Evolutionary conservation across 176 grass and related monocot species (phyloP).

Genomic region (Cenchrus americanus): DNA sequence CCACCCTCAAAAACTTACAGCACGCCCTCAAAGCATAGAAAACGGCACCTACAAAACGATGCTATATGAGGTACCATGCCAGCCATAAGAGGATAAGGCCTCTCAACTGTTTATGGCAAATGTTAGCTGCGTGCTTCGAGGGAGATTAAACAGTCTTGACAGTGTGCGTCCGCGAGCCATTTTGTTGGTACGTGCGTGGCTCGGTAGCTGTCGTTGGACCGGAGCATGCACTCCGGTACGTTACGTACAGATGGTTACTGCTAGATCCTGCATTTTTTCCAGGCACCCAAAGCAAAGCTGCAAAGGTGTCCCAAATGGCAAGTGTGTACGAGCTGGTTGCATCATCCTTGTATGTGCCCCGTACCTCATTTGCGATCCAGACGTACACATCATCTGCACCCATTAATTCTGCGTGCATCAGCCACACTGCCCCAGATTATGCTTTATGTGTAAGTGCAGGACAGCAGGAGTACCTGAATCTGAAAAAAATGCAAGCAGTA

Average conservation of each 20-base stretch:
- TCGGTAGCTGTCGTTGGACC: conserved; percentile 39
- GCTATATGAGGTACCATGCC: neutral
- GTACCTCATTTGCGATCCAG: neutral
- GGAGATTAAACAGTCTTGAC: conserved; percentile 25
- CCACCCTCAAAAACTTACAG: neutral
- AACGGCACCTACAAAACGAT: conserved; percentile 2
- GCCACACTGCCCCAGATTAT: neutral
- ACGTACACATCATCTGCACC: no score
- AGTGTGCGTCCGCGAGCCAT: conserved; percentile 3
- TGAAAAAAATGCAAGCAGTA: neutral
- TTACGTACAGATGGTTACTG: neutral
- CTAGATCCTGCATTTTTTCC: conserved; percentile 1
- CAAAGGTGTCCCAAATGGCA: neutral
- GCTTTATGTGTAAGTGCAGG: neutral
- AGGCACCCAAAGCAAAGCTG: neutral
- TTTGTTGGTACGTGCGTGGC: conserved; percentile 44
- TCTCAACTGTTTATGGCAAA: neutral
- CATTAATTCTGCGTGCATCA: neutral
- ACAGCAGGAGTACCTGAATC: neutral
- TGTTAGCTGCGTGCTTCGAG: neutral
- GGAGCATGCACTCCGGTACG: neutral
- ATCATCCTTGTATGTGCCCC: conserved; percentile 1
- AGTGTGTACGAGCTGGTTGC: neutral
- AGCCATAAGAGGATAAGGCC: conserved; percentile 33
- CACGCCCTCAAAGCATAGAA: neutral